These are phyloP conservation scores for Sonneratia caseolaris DNA, from an alignment of 345 rosid species.

Conservation along the genomic window DNA sequence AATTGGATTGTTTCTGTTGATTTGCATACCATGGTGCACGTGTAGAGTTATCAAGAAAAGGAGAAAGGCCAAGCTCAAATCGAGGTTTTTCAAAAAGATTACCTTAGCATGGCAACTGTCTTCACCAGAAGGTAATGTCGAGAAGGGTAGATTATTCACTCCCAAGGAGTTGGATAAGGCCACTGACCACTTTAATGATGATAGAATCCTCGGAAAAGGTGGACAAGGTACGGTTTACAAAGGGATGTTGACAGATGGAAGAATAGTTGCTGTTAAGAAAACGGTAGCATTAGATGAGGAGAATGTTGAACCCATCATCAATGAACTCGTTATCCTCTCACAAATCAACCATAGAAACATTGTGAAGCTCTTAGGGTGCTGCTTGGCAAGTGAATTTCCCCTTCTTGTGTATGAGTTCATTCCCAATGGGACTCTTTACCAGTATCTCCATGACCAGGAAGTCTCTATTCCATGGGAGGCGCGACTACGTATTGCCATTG, in stretches of 20 bases:
- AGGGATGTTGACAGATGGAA: constrained; percentile 14
- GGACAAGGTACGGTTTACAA: constrained; percentile 12
- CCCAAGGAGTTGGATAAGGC: constrained; percentile 1
- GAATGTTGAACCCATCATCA: constrained; percentile 8
- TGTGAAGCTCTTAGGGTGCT: constrained; percentile 14
- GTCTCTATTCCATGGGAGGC: background rate
- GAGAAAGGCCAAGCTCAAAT: constrained; percentile 3
- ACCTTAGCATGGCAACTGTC: background rate
- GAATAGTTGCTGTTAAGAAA: constrained; percentile 7
- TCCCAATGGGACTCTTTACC: constrained; percentile 10
- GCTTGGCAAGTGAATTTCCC: constrained; percentile 8
- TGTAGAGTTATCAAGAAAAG: background rate
- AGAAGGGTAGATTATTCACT: constrained; percentile 1
- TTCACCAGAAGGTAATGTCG: background rate
- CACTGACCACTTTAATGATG: constrained; percentile 1
- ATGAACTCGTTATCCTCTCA: constrained; percentile 14
- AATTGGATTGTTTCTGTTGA: background rate
- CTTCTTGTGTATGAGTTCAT: constrained; percentile 10
- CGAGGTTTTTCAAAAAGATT: constrained; percentile 10
- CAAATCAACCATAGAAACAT: constrained; percentile 12
- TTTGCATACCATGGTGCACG: background rate
- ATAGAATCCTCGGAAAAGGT: constrained; percentile 2
- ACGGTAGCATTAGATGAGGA: background rate
- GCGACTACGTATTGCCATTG: constrained; percentile 14
- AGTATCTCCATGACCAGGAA: constrained; percentile 4